Base-by-base conservation (phyloP, 192 early-diverging fungal species). In the Coemansia erecta region DNA sequence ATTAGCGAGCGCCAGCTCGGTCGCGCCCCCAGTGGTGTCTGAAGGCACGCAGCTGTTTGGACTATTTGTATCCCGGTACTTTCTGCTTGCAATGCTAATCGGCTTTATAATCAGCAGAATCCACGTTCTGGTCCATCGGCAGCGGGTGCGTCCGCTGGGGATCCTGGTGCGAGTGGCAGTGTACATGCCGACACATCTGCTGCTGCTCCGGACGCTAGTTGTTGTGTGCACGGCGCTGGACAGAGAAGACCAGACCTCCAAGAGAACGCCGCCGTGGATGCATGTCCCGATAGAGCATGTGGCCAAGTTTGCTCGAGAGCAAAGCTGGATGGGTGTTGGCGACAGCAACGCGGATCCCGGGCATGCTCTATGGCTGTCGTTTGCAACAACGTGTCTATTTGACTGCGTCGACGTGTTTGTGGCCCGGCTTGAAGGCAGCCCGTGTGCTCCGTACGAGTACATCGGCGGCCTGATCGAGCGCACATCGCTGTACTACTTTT, bases 401-500 rank as follows among this genome's bases (percentile, higher is more conserved):
- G 76, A 73, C 63, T 79, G 76, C 44, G 45, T 79, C 2, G 76
- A 79, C 17, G 70, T 79, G 50, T 79, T 79, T 63, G 70, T 79
- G 9, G 69, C 76, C 19, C 76, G 76, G 51, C 51, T 79, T 14
- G 76, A 73, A 14, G 76, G 76, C 65, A 79, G 76, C 37, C 63
- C 66, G n/a, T 79, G 76, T 12, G 63, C 64, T 26, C 63, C 76
- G n/a, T 66, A 73, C 66, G 76, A 79, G 63, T 63, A 69, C 24
- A 73, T 79, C 19, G 76, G 76, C 35, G 58, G 58, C 8, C 56
- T 79, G 53, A 51, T 79, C 9, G 76, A 79, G 49, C 70, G 70
- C 66, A 79, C 67, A 17, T 68, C 76, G 47, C 56, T 79, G 47
- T 79, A 57, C 60, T 70, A 79, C 53, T 79, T 79, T 22, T 79